phyloP scores from a whole-genome alignment of 345 rosid species.

The Salix caprea region DNA sequence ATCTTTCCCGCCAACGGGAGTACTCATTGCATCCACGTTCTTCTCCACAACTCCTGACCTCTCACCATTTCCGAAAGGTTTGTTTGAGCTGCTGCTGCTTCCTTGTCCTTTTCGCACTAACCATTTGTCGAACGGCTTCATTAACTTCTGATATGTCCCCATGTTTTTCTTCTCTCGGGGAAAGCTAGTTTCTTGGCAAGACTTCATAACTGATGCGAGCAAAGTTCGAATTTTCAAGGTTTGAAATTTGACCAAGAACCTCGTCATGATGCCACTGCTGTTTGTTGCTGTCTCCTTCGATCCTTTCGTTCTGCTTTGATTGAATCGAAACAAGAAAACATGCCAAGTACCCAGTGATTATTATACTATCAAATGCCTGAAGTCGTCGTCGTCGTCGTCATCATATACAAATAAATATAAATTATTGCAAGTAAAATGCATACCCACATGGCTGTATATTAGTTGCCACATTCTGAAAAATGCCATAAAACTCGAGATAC shows the following conservation, averaged over 20 bases:
- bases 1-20: not conserved
- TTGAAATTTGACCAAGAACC: slow-evolving; percentile 30
- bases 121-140: not conserved
- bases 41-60: slow-evolving; percentile 6
- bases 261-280: slow-evolving; percentile 18
- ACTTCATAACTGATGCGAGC: slow-evolving; percentile 27
- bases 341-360: not conserved
- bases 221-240: slow-evolving; percentile 20
- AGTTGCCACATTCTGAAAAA: not conserved
- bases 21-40: slow-evolving; percentile 11
- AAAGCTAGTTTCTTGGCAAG: slow-evolving; percentile 1
- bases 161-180: not conserved
- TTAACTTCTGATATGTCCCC: not conserved
- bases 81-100: not conserved
- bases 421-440: not conserved
- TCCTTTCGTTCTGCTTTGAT: not conserved
- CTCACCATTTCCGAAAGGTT: not conserved
- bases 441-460: not conserved
- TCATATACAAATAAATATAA: not conserved
- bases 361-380: not conserved
- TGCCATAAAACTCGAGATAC: not conserved
- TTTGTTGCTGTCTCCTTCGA: not conserved
- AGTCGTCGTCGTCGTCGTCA: not conserved
- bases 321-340: not conserved
- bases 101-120: not conserved